Evolutionary conservation across 2,329 filamentous ascomycete genomes (phyloP).

Genomic region (Periglandula ipomoeae): DNA sequence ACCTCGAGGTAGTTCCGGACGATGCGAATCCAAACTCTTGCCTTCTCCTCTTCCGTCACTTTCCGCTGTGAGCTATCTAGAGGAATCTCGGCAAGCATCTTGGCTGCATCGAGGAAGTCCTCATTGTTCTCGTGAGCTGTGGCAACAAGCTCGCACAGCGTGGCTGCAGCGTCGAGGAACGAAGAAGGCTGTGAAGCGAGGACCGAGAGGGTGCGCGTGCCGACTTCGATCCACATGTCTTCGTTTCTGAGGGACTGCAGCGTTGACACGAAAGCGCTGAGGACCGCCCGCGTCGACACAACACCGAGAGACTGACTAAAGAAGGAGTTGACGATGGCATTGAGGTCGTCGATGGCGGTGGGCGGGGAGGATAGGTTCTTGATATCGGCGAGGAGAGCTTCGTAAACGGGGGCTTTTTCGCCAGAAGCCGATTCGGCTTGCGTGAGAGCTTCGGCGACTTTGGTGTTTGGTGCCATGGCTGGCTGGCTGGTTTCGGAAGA

Average conservation of each 20-base stretch:
- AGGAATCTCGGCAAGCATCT: slow-evolving; percentile 70
- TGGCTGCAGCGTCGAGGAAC: slow-evolving; percentile 77
- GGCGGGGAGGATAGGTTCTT: slow-evolving; percentile 29
- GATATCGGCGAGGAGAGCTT: slow-evolving; percentile 35
- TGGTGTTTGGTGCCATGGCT: slow-evolving; percentile 28
- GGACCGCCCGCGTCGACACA: slow-evolving; percentile 63
- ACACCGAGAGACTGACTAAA: slow-evolving; percentile 63
- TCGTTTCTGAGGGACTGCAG: slow-evolving; percentile 53
- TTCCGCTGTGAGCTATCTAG: slow-evolving; percentile 83
- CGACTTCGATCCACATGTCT: slow-evolving; percentile 66
- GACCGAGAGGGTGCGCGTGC: slow-evolving; percentile 59
- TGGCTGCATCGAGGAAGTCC: slow-evolving; percentile 71
- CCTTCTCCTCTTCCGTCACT: slow-evolving; percentile 73
- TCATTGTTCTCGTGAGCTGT: slow-evolving; percentile 75
- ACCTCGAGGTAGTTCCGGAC: slow-evolving; percentile 90
- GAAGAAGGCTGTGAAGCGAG: slow-evolving; percentile 53
- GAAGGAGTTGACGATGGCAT: slow-evolving; percentile 57
- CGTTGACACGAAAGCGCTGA: slow-evolving; percentile 54
- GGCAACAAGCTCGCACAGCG: slow-evolving; percentile 71
- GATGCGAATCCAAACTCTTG: slow-evolving; percentile 83
- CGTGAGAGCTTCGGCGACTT: slow-evolving; percentile 35
- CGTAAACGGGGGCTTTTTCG: slow-evolving; percentile 38
- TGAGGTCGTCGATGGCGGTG: slow-evolving; percentile 46
- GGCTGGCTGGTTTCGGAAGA: too few relatives aligned
- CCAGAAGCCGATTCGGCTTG: slow-evolving; percentile 25